A percentile compares a stretch with the other conserved stretches of the same genome.
Evolutionary conservation across 2,329 filamentous ascomycete genomes (phyloP).

Genomic region (Rutstroemia sp.): DNA sequence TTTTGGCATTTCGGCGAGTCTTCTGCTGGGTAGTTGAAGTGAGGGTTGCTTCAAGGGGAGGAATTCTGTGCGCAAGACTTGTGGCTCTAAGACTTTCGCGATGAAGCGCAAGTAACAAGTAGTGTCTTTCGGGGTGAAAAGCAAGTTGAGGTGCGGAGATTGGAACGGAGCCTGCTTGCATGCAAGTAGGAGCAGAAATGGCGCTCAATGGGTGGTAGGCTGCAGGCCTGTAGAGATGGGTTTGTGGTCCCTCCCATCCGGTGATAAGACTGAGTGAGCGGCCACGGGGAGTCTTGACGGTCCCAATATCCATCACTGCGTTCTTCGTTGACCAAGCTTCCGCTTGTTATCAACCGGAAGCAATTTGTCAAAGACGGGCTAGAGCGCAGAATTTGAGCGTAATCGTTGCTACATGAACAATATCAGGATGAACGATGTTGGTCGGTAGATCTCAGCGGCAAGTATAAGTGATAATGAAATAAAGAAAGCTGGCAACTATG

Average conservation of each 20-base stretch:
- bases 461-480: background rate
- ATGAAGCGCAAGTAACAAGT: constrained; percentile 37
- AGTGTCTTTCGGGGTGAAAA: constrained; percentile 40
- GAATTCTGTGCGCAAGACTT: constrained; percentile 35
- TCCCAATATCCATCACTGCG: background rate
- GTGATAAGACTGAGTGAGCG: background rate
- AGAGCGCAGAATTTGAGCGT: background rate
- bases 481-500: background rate
- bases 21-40: background rate
- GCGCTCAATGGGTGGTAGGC: background rate
- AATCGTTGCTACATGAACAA: background rate
- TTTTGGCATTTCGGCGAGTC: constrained; percentile 22
- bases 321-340: background rate
- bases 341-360: background rate
- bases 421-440: background rate
- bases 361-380: background rate
- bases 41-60: constrained; percentile 29
- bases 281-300: background rate
- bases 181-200: background rate
- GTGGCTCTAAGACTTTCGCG: constrained; percentile 33
- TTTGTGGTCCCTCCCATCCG: background rate
- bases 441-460: background rate
- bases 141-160: background rate
- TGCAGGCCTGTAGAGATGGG: background rate
- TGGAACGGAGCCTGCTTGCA: background rate